Percentiles rank a stretch among this genome's conserved stretches.
phyloP scores from a whole-genome alignment of 495 filamentous ascomycete species.

The Annulohypoxylon nitens region DNA sequence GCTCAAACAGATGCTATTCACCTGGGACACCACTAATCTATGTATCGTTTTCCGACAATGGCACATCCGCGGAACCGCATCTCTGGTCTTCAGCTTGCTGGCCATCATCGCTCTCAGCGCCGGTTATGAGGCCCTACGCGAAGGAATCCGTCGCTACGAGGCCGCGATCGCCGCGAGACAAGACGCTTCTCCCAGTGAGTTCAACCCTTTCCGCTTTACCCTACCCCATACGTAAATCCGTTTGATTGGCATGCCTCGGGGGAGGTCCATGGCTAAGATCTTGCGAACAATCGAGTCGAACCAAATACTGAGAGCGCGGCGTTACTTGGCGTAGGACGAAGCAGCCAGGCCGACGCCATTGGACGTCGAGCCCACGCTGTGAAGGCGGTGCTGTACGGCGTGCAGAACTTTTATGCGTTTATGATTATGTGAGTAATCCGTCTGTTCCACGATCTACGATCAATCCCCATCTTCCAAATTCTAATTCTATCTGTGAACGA shows the following conservation, averaged over 20 bases:
- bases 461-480: neutral
- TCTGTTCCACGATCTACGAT: conserved; percentile 5
- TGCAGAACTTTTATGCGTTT: conserved; percentile 98
- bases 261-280: conserved; percentile 47
- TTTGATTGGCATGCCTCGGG: conserved; percentile 39
- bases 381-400: conserved; percentile 86
- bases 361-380: conserved; percentile 75
- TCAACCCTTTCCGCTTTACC: conserved; percentile 5
- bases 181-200: conserved; percentile 70
- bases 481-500: neutral
- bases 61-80: conserved; percentile 79
- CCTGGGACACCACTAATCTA: conserved; percentile 90
- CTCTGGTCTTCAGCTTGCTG: conserved; percentile 83
- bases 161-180: conserved; percentile 64
- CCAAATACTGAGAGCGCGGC: conserved; percentile 67
- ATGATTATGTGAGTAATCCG: conserved; percentile 91
- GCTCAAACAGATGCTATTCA: conserved; percentile 89
- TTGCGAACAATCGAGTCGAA: conserved; percentile 51
- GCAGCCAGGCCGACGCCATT: conserved; percentile 59
- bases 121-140: conserved; percentile 90
- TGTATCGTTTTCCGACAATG: conserved; percentile 96
- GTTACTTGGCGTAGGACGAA: conserved; percentile 68
- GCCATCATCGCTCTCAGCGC: conserved; percentile 85
- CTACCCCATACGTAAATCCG: conserved; percentile 14
- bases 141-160: conserved; percentile 82